These are phyloP conservation scores for Prinsepia uniflora DNA, from an alignment of 306 rosid species.

Conservation along the genomic window DNA sequence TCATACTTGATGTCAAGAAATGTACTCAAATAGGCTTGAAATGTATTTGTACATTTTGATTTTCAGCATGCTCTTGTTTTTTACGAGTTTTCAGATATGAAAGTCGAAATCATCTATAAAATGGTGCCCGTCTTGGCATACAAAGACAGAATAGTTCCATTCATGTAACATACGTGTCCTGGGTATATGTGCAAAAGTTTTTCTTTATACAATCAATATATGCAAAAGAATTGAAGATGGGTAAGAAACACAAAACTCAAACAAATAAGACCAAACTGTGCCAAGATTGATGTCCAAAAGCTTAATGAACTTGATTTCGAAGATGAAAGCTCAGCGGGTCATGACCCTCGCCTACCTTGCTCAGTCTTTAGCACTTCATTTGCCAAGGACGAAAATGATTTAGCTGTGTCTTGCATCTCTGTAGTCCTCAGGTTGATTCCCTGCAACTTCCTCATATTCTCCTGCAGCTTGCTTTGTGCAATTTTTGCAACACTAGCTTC, in stretches of 20 bases:
- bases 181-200: background rate
- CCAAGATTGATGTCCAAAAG: slow-evolving; percentile 1
- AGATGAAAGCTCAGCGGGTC: background rate
- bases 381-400: slow-evolving; percentile 79
- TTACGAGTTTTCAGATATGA: background rate
- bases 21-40: background rate
- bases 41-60: background rate
- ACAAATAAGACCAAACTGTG: no score
- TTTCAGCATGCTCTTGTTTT: background rate
- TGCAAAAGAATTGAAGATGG: background rate
- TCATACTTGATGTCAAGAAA: background rate
- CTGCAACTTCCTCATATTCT: slow-evolving; percentile 55
- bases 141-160: background rate
- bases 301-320: background rate
- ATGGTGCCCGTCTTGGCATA: background rate
- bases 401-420: slow-evolving; percentile 77
- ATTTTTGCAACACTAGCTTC: slow-evolving; percentile 53
- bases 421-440: slow-evolving; percentile 51
- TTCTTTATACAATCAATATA: background rate
- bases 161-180: background rate
- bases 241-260: background rate
- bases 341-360: slow-evolving; percentile 44
- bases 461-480: slow-evolving; percentile 71
- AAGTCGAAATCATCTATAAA: no score
- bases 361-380: slow-evolving; percentile 62